Evolutionary conservation across 306 rosid species (phyloP).

Genomic region (Quercus aquifolioides): DNA sequence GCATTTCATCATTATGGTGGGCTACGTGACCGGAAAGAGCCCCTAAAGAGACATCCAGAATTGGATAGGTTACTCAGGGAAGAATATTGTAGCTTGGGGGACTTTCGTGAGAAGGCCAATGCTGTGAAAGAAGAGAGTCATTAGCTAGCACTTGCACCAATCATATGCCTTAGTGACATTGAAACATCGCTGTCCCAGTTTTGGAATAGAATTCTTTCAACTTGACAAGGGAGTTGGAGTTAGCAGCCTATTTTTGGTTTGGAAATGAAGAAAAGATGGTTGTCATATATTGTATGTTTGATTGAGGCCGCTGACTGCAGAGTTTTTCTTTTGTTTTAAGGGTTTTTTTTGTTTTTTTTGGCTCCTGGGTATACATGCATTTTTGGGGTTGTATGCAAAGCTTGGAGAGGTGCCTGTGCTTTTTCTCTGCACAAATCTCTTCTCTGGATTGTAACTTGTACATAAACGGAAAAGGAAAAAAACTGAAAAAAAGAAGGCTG

Average conservation of each 20-base stretch:
- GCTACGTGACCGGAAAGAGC: slow-evolving; percentile 46
- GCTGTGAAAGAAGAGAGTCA: slow-evolving; percentile 32
- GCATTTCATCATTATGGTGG: slow-evolving; percentile 88
- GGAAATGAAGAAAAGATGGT: slow-evolving; percentile 46
- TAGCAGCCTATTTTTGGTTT: slow-evolving; percentile 44
- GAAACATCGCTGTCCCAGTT: slow-evolving; percentile 45
- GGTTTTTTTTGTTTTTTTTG: slow-evolving; percentile 10
- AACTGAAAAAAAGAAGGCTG: slow-evolving; percentile 27
- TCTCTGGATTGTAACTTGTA: slow-evolving; percentile 44
- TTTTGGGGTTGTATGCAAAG: slow-evolving; percentile 47
- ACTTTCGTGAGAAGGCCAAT: slow-evolving; percentile 64
- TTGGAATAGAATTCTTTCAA: slow-evolving; percentile 49
- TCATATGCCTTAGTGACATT: slow-evolving; percentile 22
- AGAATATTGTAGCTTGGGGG: slow-evolving; percentile 74
- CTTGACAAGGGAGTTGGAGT: slow-evolving; percentile 35
- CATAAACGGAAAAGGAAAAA: slow-evolving; percentile 29
- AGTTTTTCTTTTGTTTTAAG: slow-evolving; percentile 32
- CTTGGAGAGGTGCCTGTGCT: slow-evolving; percentile 43
- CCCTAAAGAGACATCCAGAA: slow-evolving; percentile 63
- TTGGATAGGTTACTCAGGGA: slow-evolving; percentile 71
- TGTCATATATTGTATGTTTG: slow-evolving; percentile 41
- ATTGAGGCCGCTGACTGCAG: slow-evolving; percentile 51
- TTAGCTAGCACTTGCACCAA: slow-evolving; percentile 17
- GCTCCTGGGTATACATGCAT: slow-evolving; percentile 31
- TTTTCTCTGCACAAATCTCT: slow-evolving; percentile 25